These are phyloP conservation scores for Gastrodia elata DNA, from an alignment of 106 monocot genomes.

Conservation along the genomic window DNA sequence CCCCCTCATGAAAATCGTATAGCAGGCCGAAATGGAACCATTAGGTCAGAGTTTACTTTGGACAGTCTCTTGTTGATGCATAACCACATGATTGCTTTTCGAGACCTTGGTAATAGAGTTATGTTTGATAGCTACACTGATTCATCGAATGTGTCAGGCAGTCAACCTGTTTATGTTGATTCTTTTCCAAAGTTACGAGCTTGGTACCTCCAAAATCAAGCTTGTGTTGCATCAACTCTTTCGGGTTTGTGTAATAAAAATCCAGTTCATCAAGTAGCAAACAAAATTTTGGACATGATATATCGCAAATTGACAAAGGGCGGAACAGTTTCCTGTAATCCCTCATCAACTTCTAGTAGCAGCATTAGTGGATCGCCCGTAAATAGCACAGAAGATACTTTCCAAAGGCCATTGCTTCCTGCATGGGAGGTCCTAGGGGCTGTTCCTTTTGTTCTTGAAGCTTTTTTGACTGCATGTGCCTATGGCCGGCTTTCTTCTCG, in stretches of 20 bases:
- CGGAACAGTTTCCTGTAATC: slow-evolving; percentile 25
- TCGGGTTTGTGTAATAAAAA: slow-evolving; percentile 52
- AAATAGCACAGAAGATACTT: slow-evolving; percentile 37
- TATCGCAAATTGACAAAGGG: slow-evolving; percentile 59
- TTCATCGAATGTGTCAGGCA: slow-evolving; percentile 2
- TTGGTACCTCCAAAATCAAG: slow-evolving; percentile 92
- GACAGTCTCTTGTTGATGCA: slow-evolving; percentile 75
- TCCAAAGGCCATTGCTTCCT: slow-evolving; percentile 36
- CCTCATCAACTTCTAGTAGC: slow-evolving; percentile 42
- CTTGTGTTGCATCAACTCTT: slow-evolving; percentile 75
- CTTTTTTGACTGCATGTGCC: slow-evolving; percentile 70
- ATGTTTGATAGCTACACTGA: slow-evolving; percentile 4
- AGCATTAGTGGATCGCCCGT: slow-evolving; percentile 42
- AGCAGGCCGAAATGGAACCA: slow-evolving; percentile 49
- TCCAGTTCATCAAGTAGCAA: slow-evolving; percentile 71
- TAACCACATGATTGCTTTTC: slow-evolving; percentile 35
- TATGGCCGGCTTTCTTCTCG: slow-evolving; percentile 77
- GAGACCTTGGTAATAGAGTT: slow-evolving; percentile 17
- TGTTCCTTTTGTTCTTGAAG: slow-evolving; percentile 85
- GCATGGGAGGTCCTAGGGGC: slow-evolving; percentile 90
- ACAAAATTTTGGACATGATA: slow-evolving; percentile 78
- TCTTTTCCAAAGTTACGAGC: slow-evolving; percentile 75
- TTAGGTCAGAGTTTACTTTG: slow-evolving; percentile 49
- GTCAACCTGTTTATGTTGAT: slow-evolving; percentile 60
- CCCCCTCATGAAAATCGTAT: slow-evolving; percentile 60